Base-by-base conservation (phyloP, 306 rosid species). In the Vigna mungo region DNA sequence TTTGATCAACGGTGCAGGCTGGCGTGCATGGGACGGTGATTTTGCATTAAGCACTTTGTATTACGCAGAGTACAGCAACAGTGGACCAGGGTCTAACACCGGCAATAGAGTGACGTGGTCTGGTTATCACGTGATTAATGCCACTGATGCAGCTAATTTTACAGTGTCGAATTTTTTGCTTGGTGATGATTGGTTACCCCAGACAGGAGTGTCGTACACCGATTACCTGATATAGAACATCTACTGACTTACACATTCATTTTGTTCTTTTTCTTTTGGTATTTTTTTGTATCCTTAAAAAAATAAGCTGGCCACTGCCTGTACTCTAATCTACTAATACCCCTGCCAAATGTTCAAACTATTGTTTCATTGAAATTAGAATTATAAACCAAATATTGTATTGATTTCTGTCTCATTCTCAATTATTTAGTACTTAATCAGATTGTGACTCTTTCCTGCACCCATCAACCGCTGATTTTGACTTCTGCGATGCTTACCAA, bases 1-100 rank as follows among this genome's bases (percentile, higher is more conserved):
- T n/a, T 71, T 88, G 81, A 55, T 94, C 0, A 63, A 84, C 9
- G 27, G 51, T 2, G 85, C 81, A 4, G 98, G 98, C 11, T 90
- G 97, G 98, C 85, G 82, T 1, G 90, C 83, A 17, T 94, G 98
- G 98, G 80, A 90, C 63, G 96, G 91, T 3, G 85, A 88, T 10
- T 94, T 90, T 78, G 97, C 98, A 0, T 81, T 94, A 2, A 84
- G 47, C 66, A 88, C 98, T 7, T 78, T 86, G 81, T 94, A 88
- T 72, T 94, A 94, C 47, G 98, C 92, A 0, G 98, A 94, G 86
- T 92, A 60, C 51, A 83, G 84, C 16, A 94, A 92, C 56, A 82
- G 46, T 0, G 98, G 98, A 1, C 85, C 92, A 1, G 95, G 93
- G 3, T 92, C 98, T 0, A 43, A 47, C 70, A 90, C 88, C 2